Base-by-base conservation (phyloP, 129 eudicot genomes). In the Deinandra increscens region DNA sequence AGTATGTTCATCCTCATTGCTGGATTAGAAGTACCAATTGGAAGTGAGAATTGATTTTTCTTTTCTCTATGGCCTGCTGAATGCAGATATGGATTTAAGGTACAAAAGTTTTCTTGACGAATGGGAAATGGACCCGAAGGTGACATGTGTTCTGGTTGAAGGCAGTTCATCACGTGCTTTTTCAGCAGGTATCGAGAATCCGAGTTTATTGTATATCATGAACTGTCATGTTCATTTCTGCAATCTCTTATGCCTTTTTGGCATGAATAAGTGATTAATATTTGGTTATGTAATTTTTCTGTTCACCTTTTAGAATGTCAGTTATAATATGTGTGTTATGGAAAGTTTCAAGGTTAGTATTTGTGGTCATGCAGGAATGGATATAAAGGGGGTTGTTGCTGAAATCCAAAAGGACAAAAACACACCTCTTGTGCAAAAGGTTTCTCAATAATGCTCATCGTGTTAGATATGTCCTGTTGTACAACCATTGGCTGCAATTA, bases 381-480 rank as follows among this genome's bases (percentile, higher is more conserved):
- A 93, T 89, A 85, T 93, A 70, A 93, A 93, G 84, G 97, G 98
- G 60, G 97, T 93, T 70, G 95, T 80, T 81, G 97, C 98, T 61
- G 98, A 93, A 83, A 89, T 93, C 73, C 98, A 76, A 68, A 93
- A 83, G 88, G 95, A 93, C 90, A 89, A 83, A 80, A 82, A 76
- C 71, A 86, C 98, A 62, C 85, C 98, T 81, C 95, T 93, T 78
- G 98, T 89, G 76, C 89, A 80, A 66, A 85, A 93, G 98, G 96
- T 93, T 64, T 77, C 48, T 53, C 26, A 15, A 19, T 74, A n/a
- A 60, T 22, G 43, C 39, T 23, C 43, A 26, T 66, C 58, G n/a
- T 75, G 64, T 37, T 58, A 19, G 26, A 49, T 20, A 37, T 65
- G 19, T 60, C 33, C 11, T 61, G 8, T 63, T 68, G 71, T 56